Evolutionary conservation across 768 basidiomycete species (phyloP).

Genomic region (Boletus eberwhitei): DNA sequence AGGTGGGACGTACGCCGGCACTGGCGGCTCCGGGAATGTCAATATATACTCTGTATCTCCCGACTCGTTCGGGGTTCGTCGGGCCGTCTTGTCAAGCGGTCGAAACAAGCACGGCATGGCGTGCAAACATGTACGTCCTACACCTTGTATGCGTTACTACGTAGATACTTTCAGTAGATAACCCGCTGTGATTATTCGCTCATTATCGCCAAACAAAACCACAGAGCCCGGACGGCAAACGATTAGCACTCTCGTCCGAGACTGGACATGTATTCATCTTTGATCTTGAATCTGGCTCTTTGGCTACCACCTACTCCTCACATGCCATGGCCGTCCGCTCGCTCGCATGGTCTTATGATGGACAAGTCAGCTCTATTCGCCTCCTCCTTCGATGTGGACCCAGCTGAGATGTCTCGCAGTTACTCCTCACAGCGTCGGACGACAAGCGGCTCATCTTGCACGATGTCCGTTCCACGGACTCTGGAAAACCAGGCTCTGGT

Average conservation of each 20-base stretch:
- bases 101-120: conserved; percentile 76
- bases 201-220: background rate
- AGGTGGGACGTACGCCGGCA: conserved; percentile 70
- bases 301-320: conserved; percentile 72
- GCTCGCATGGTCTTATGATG: conserved; percentile 86
- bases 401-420: conserved; percentile 40
- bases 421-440: conserved; percentile 86
- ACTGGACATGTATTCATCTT: conserved; percentile 87
- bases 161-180: conserved; percentile 1
- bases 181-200: background rate
- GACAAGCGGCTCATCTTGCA: conserved; percentile 89
- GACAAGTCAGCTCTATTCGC: conserved; percentile 55
- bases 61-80: conserved; percentile 63
- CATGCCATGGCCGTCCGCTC: conserved; percentile 91
- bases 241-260: conserved; percentile 79
- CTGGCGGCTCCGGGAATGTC: conserved; percentile 69
- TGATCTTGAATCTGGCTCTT: conserved; percentile 65
- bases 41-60: conserved; percentile 66
- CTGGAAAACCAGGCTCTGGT: conserved; percentile 60
- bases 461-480: conserved; percentile 73
- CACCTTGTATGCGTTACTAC: background rate
- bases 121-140: conserved; percentile 58
- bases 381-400: background rate
- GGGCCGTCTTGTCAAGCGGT: conserved; percentile 59
- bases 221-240: conserved; percentile 86